A percentile compares a stretch with the other conserved stretches of the same genome.
Conservation (phyloP, 805 yeast genomes). For the Hanseniaspora guilliermondii region DNA sequence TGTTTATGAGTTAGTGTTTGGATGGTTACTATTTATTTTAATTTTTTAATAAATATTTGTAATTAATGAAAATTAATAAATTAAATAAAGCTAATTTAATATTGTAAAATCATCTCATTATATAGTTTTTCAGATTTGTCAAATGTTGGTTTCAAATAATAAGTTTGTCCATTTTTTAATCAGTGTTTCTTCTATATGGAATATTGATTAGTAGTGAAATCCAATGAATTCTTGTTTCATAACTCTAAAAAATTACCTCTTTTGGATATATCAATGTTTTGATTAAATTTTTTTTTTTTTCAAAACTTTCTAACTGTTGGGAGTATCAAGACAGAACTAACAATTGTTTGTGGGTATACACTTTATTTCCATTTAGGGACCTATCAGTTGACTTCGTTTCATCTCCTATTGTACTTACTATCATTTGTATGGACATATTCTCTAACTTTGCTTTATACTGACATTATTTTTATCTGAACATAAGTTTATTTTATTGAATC, state of each 20-base stretch:
- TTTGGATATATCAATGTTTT: constrained; percentile 1
- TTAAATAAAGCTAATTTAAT: too few relatives aligned
- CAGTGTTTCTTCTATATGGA: neutral
- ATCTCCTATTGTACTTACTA: too few relatives aligned
- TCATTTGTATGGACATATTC: too few relatives aligned
- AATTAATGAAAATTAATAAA: neutral
- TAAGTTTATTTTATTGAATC: too few relatives aligned
- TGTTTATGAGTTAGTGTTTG: neutral
- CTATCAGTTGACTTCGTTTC: too few relatives aligned
- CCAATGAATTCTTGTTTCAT: too few relatives aligned
- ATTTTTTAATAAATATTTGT: neutral
- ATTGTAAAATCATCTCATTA: neutral
- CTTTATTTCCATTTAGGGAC: too few relatives aligned
- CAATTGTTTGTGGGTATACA: too few relatives aligned
- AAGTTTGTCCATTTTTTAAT: neutral
- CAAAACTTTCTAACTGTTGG: too few relatives aligned
- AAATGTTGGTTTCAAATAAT: neutral
- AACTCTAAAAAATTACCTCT: neutral
- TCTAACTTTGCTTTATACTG: too few relatives aligned
- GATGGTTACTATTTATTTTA: neutral
- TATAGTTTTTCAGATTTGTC: neutral
- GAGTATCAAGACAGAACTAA: too few relatives aligned
- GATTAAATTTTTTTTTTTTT: neutral
- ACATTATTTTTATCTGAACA: too few relatives aligned
- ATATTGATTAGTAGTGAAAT: neutral